Evolutionary conservation across 2,329 filamentous ascomycete species (phyloP), one percentile per base, ranked within the genome.

Genomic region (Colletotrichum caudatum): DNA sequence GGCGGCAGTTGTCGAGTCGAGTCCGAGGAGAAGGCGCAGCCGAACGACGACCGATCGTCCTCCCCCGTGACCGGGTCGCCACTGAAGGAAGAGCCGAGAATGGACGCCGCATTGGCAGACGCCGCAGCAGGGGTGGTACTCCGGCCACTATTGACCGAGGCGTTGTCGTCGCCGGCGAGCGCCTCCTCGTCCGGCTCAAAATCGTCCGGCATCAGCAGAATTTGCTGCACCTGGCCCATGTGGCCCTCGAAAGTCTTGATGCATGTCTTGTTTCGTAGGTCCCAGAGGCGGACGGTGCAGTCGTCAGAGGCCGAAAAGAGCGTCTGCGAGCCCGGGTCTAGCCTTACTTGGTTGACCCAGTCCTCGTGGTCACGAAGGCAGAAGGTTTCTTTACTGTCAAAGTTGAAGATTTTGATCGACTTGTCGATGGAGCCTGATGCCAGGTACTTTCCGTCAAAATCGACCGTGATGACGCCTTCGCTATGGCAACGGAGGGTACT

Each of bases 331-430:
- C 88, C 83, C 0, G 91, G 88, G 80, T 99, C 94, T 48, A 99
- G 89, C 75, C 92, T 92, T 41, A 98, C 95, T n/a, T 93, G 92
- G 81, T 99, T 99, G 77, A 99, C 95, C 93, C 95, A 98, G 80
- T 98, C 95, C 0, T 87, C 90, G 79, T 99, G 96, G 11, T 95
- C 95, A 33, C 91, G 90, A 16, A 99, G 86, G 63, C 90, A 88
- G 76, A 92, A 97, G 0, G 92, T 93, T 64, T 93, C 91, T 79
- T 94, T 94, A 70, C 93, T 93, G 76, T 93, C 89, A 77, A 97
- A 96, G 80, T 97, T 95, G 89, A 95, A 98, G 57, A 99, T 91
- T 79, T 95, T 94, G 80, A 98, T 92, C 1, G 92, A 95, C 79
- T 90, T 91, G 81, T 99, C 96, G 74, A 95, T 92, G 1, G 94